These are phyloP conservation scores for Podila epicladia DNA, from an alignment of 192 early-diverging fungal species.

Conservation along the genomic window DNA sequence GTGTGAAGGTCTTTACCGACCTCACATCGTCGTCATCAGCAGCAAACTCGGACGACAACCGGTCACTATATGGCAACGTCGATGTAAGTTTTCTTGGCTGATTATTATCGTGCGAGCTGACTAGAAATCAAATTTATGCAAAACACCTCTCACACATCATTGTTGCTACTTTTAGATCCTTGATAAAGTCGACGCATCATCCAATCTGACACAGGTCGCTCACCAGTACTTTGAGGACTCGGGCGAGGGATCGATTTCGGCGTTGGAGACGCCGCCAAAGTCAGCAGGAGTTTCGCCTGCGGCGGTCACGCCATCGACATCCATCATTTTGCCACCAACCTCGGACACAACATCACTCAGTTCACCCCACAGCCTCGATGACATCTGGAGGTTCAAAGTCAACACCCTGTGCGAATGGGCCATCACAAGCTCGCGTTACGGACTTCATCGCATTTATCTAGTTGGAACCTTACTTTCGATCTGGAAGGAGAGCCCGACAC, in stretches of 20 bases:
- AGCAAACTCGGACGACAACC: not conserved
- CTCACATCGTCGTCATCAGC: conserved; percentile 11
- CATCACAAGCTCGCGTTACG: conserved; percentile 51
- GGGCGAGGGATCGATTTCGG: not conserved
- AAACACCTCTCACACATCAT: not conserved
- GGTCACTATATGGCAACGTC: conserved; percentile 13
- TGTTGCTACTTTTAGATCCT: conserved; percentile 25
- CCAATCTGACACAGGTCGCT: conserved; percentile 27
- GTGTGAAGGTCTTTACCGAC: conserved; percentile 38
- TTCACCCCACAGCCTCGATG: conserved; percentile 7
- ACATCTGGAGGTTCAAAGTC: conserved; percentile 33
- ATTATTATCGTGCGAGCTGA: not conserved
- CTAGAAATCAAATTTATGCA: no score
- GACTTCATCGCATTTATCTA: conserved; percentile 59
- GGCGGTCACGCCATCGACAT: not conserved
- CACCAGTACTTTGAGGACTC: conserved; percentile 38
- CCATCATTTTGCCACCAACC: not conserved
- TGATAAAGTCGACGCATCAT: conserved; percentile 29
- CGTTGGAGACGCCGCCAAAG: conserved; percentile 26
- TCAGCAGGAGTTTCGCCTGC: conserved; percentile 6
- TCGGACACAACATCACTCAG: conserved; percentile 4
- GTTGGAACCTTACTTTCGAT: conserved; percentile 53
- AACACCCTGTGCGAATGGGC: conserved; percentile 64
- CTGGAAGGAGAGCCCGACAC: conserved; percentile 46
- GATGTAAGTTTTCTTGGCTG: conserved; percentile 15